phyloP scores from a whole-genome alignment of 371 early-diverging fungal species.

The Haplosporangium sp. region DNA sequence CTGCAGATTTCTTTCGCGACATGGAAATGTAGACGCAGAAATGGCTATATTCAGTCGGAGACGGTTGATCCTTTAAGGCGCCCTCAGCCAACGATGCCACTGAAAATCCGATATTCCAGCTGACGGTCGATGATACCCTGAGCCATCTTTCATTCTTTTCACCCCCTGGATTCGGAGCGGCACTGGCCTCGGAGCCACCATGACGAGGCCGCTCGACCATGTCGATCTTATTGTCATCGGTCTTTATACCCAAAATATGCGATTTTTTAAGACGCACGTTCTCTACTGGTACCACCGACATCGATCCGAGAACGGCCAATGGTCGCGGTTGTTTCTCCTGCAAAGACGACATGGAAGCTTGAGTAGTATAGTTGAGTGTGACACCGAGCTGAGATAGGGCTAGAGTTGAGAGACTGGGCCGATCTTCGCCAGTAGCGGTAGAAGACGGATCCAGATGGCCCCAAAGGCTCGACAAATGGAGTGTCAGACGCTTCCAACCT shows the following conservation, averaged over 20 bases:
- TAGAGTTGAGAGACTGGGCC: constrained; percentile 1
- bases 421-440: neutral
- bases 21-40: constrained; percentile 32
- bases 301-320: constrained; percentile 29
- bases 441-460: neutral
- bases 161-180: neutral
- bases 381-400: constrained; percentile 40
- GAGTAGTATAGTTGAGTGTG: constrained; percentile 18
- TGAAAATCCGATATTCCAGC: constrained; percentile 37
- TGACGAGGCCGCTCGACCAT: neutral
- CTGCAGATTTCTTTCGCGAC: neutral
- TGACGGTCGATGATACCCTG: constrained; percentile 23
- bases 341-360: neutral
- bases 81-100: neutral
- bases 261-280: constrained; percentile 12
- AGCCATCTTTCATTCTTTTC: neutral
- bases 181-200: neutral
- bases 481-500: constrained; percentile 31
- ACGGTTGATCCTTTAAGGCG: neutral
- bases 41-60: constrained; percentile 36
- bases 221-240: neutral
- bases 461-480: constrained; percentile 29
- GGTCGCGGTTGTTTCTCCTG: constrained; percentile 7
- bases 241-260: constrained; percentile 11
- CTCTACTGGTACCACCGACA: constrained; percentile 29